Base-by-base conservation (phyloP, 1,284 basidiomycete species). In the Austroboletus novae-zelandiae region DNA sequence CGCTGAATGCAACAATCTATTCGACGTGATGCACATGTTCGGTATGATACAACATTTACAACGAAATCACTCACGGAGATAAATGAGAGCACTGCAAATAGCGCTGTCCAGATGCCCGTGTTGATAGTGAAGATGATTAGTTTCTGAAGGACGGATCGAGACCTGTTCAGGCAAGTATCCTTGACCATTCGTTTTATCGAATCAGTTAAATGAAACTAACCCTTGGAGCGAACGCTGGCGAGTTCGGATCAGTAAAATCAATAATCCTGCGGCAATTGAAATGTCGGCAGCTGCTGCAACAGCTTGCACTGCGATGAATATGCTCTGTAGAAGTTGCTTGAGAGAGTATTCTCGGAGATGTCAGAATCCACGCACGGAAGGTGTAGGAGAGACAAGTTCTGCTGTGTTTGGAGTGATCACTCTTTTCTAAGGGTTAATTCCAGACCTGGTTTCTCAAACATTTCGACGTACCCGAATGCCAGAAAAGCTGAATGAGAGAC, bases 71-170 rank as follows among this genome's bases (percentile, higher is more conserved):
- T 42, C 37, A 53, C 51, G 4, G 40, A 1, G 11, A 57, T 27
- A 15, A 57, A 43, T n/a, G 45, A 43, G 9, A 43, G 14, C 4
- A 43, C 15, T 9, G 35, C 47, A 40, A 50, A 50, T 6, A 55
- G 7, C 18, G 45, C 48, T 9, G 49, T 54, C 55, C 52, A 57
- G 10, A 47, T 17, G 9, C 47, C 43, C 5, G 45, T 48, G 32
- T 57, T 48, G 40, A 57, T 41, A 9, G 57, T 54, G 40, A 50
- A 31, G 34, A 59, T 9, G 20, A 50, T 23, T 10, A 51, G 39
- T 23, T 20, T 48, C 23, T 48, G 45, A 5, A 55, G 31, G 5
- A 47, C 1, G 27, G 25, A 45, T 9, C 40, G 41, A 18, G 46
- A 36, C 13, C 47, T 49, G 20, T 29, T 43, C 37, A 20, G 23